These are phyloP conservation scores for Populus hybrid DNA, from an alignment of 441 rosid genomes.

Conservation along the genomic window DNA sequence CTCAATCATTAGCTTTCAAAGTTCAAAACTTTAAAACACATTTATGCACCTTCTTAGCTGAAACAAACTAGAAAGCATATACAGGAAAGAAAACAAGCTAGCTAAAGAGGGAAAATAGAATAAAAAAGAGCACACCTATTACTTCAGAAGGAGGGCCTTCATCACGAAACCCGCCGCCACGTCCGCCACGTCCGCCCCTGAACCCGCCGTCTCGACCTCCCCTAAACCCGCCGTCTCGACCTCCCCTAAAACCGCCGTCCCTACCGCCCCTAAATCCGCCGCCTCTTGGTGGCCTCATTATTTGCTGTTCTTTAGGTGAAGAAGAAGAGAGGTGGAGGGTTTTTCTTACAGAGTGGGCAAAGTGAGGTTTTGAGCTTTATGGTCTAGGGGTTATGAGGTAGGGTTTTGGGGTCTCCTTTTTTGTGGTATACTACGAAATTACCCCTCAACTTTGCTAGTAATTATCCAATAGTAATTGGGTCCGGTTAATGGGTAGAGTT, in stretches of 20 bases:
- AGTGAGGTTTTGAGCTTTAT: background rate
- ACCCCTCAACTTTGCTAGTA: background rate
- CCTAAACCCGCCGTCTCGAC: slow-evolving; percentile 61
- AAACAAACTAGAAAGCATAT: background rate
- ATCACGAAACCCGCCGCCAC: slow-evolving; percentile 62
- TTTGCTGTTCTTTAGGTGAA: slow-evolving; percentile 1
- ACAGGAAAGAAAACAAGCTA: background rate
- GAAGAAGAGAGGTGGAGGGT: background rate
- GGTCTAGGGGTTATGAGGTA: background rate
- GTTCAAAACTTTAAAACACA: background rate
- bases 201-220: slow-evolving; percentile 45
- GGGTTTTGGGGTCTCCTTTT: slow-evolving; percentile 6
- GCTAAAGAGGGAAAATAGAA: background rate
- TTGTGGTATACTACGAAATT: background rate
- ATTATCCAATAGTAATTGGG: background rate
- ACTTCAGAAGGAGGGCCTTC: slow-evolving; percentile 95
- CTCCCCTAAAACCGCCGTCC: slow-evolving; percentile 67
- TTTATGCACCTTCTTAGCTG: background rate
- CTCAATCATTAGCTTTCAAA: background rate
- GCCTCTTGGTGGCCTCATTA: slow-evolving; percentile 83
- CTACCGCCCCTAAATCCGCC: slow-evolving; percentile 73
- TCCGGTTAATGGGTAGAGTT: background rate
- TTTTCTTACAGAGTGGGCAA: background rate
- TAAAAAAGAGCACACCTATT: slow-evolving; percentile 51
- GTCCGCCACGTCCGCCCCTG: slow-evolving; percentile 12